Base-by-base conservation (phyloP, 495 filamentous ascomycete genomes). In the Jackrogersella multiformis region DNA sequence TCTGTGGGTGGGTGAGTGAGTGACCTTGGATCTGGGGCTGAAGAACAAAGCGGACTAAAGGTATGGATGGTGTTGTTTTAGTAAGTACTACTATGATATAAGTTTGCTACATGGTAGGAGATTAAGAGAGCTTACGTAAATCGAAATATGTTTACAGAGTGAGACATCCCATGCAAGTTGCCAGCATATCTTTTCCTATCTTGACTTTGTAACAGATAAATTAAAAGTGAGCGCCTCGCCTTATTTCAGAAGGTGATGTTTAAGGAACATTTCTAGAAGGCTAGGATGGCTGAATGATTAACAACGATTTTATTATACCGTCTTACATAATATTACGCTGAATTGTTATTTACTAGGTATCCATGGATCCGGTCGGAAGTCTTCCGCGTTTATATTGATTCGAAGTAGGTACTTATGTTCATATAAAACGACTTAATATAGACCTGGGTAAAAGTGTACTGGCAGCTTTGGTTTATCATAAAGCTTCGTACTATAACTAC, bases 261-360 rank as follows among this genome's bases (percentile, higher is more conserved):
- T 23, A 44, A 62, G 38, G 68, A 71, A 71, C 34, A 44, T 15
- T 71, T 71, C 68, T 71, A 67, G 68, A 71, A 71, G 58, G 56
- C 36, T 8, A 20, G 49, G 35, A 23, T 45, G 44, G 62, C 49
- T 69, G 35, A 44, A 46, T 70, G 67, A 66, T 66, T 38, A 65
- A 51, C 56, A 44, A 66, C 34, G 61, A 24, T 42, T 61, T 61
- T 52, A 61, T 44, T 66, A 56, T 41, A 55, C 51, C 34, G 34
- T 36, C 61, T 57, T 65, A 55, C 35, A 51, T 62, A 51, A 51
- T 30, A 51, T 62, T 39, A 53, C 51, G 21, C 24, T 38, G n/a
- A 52, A 60, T 35, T 10, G 26, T 41, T n/a, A 61, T n/a, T n/a
- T n/a, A n/a, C n/a, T n/a, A n/a, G n/a, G n/a, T n/a, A n/a, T n/a